Conservation (phyloP, 176 grass and related monocot genomes). For the Elaeis guineensis region DNA sequence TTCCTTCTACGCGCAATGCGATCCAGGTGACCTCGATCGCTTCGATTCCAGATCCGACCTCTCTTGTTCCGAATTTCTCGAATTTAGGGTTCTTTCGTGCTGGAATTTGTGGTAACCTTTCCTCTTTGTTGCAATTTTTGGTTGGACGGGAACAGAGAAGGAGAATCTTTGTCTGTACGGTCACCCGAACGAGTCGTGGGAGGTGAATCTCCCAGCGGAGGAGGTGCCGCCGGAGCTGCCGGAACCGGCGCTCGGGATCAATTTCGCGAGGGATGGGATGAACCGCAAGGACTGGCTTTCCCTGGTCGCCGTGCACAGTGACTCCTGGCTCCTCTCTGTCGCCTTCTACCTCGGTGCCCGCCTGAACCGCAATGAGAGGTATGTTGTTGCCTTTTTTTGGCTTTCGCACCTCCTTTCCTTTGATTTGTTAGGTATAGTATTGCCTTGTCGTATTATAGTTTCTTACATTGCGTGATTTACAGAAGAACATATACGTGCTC, state of each 20-base stretch:
- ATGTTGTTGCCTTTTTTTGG: neutral
- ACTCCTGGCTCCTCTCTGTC: slow-evolving; percentile 18
- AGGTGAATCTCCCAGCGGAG: slow-evolving; percentile 21
- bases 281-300: slow-evolving; percentile 18
- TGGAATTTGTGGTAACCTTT: too few species aligned
- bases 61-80: neutral
- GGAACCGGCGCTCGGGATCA: slow-evolving; percentile 14
- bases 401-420: too few species aligned
- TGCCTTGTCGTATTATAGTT: too few species aligned
- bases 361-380: slow-evolving; percentile 24
- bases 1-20: slow-evolving; percentile 20
- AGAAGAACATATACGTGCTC: too few species aligned
- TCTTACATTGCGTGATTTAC: too few species aligned
- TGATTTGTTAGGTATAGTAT: too few species aligned
- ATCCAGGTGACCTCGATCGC: neutral
- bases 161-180: slow-evolving; percentile 21
- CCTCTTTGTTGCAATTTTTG: neutral
- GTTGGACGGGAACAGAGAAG: slow-evolving; percentile 7
- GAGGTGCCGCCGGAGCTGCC: slow-evolving; percentile 21
- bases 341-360: slow-evolving; percentile 17
- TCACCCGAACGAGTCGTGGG: slow-evolving; percentile 15
- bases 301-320: slow-evolving; percentile 14
- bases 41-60: neutral
- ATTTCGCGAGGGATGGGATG: slow-evolving; percentile 21
- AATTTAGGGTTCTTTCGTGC: too few species aligned